Evolutionary conservation across 2,329 filamentous ascomycete species (phyloP), one percentile per base, ranked within the genome.

Genomic region (Mycosphaerella sp.): DNA sequence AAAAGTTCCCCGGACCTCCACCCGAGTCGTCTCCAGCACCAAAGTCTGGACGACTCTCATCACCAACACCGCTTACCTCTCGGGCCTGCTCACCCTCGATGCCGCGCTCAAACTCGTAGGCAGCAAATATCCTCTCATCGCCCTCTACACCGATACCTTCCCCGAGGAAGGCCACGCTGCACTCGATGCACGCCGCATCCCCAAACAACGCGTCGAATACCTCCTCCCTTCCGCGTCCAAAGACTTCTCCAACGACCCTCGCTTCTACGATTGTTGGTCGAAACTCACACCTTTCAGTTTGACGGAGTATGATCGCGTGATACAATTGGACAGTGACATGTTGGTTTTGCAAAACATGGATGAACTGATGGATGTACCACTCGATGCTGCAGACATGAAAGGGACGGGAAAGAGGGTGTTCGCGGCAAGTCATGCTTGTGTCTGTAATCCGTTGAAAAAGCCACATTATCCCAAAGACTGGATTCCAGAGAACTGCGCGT

Each of bases 241-340:
- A 57, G 84, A 87, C 72, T 95, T 83, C 74, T 79, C 76, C 64
- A 80, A 86, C 57, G 89, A 95, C 70, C 84, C 85, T 47, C 84
- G 90, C 62, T 95, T 95, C 78, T 85, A 89, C 72, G 88, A 95
- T 71, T 90, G 86, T 77, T 95, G 89, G 89, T 87, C 80, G 71
- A 95, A 95, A 73, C 80, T 95, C 29, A 81, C 84, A 12, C 83
- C 86, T 5, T 95, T 95, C 69, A 83, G 81, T 21, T 76, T 95
- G 32, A 78, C 78, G 14, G 83, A 91, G 68, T 95, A 91, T 73
- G 78, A 84, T 26, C 81, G 89, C 40, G 81, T 95, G 34, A 86
- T 95, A 36, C 86, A 89, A 72, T 78, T 95, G 51, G 90, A 95
- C 73, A 86, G 85, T 66, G 90, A 95, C 73, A 95, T 95, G 89